These are phyloP conservation scores for Ustilago esculenta DNA, from an alignment of 1,284 basidiomycete species.

Conservation along the genomic window DNA sequence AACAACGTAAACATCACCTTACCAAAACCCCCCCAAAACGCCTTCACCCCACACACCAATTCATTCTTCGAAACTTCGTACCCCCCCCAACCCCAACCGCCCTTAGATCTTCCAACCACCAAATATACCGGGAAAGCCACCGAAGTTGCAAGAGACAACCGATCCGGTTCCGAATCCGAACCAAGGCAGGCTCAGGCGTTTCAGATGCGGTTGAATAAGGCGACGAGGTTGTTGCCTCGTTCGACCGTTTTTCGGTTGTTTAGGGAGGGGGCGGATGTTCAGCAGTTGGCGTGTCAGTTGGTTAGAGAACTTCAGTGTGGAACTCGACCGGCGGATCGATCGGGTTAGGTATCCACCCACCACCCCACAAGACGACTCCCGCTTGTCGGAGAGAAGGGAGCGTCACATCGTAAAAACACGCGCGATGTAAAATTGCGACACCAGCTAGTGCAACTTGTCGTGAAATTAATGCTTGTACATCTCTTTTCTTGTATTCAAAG, in stretches of 20 bases:
- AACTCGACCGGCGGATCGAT: constrained; percentile 42
- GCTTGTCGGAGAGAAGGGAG: too few relatives aligned
- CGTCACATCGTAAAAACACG: too few relatives aligned
- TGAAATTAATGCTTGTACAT: too few relatives aligned
- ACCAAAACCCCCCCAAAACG: constrained; percentile 21
- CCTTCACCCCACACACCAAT: constrained; percentile 14
- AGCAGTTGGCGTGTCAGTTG: constrained; percentile 34
- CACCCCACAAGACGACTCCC: too few relatives aligned
- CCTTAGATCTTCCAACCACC: constrained; percentile 19
- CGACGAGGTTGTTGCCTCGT: constrained; percentile 43
- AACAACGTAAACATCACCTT: not conserved
- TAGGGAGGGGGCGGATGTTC: constrained; percentile 37
- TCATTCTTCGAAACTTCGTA: constrained; percentile 41
- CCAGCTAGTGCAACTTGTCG: too few relatives aligned
- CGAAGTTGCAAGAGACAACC: constrained; percentile 1
- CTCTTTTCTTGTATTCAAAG: too few relatives aligned
- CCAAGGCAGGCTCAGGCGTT: constrained; percentile 37
- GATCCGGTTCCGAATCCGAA: constrained; percentile 33
- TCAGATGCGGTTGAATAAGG: constrained; percentile 35
- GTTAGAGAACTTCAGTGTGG: constrained; percentile 43
- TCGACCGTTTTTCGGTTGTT: constrained; percentile 47
- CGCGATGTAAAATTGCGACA: too few relatives aligned
- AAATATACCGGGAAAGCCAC: constrained; percentile 11
- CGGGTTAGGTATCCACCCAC: too few relatives aligned
- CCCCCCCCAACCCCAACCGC: constrained; percentile 17